phyloP scores from a whole-genome alignment of 768 basidiomycete species.

The Hypsizygus marmoreus region DNA sequence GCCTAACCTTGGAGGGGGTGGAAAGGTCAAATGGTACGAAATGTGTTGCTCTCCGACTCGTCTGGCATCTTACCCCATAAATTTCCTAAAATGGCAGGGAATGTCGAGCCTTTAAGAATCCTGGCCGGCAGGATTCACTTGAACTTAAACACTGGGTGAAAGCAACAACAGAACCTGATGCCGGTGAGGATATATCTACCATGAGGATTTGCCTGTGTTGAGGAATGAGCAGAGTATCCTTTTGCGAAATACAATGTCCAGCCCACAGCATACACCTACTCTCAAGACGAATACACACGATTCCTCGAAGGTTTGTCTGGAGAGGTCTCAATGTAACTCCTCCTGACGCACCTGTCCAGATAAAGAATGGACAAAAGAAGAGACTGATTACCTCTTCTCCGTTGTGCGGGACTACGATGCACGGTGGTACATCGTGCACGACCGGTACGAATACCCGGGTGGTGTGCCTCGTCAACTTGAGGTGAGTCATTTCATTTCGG shows the following conservation, averaged over 20 bases:
- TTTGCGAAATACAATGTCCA: slow-evolving; percentile 86
- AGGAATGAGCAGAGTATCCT: slow-evolving; percentile 57
- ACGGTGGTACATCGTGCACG: slow-evolving; percentile 87
- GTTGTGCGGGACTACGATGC: slow-evolving; percentile 81
- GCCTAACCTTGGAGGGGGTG: slow-evolving; percentile 66
- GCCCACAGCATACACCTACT: slow-evolving; percentile 66
- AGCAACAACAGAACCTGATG: slow-evolving; percentile 49
- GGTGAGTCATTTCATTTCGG: slow-evolving; percentile 39
- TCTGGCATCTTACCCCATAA: neutral
- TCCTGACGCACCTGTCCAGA: slow-evolving; percentile 43
- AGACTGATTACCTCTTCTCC: slow-evolving; percentile 90
- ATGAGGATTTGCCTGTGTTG: neutral
- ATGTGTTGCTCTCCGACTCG: slow-evolving; percentile 4
- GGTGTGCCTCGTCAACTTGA: slow-evolving; percentile 64
- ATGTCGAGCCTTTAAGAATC: slow-evolving; percentile 71
- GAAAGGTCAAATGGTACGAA: slow-evolving; percentile 71
- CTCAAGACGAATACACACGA: slow-evolving; percentile 85
- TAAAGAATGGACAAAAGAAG: slow-evolving; percentile 86
- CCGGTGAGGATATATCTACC: slow-evolving; percentile 43
- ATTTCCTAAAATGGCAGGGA: slow-evolving; percentile 55
- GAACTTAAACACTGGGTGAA: slow-evolving; percentile 85
- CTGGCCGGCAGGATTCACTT: slow-evolving; percentile 67
- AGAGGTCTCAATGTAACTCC: neutral
- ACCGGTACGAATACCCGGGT: slow-evolving; percentile 81
- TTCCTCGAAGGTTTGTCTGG: slow-evolving; percentile 64